Conservation (phyloP, 192 early-diverging fungal species). For the Gigaspora rosea region DNA sequence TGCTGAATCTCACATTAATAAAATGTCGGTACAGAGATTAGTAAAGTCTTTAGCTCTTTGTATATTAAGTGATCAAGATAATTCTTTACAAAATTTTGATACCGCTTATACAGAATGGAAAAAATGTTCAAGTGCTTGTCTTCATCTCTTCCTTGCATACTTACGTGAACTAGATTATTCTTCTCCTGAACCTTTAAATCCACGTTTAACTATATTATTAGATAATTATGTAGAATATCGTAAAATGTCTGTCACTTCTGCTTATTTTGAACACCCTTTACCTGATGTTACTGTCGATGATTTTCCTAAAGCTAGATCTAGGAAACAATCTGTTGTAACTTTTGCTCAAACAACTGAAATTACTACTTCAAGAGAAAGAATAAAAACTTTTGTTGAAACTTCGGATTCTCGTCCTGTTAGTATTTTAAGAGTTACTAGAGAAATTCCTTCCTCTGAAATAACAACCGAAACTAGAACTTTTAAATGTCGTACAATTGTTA, state of each 20-base stretch:
- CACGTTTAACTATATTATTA: conserved; percentile 22
- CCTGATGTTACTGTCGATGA: neutral
- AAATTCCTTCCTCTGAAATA: neutral
- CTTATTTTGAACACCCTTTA: neutral
- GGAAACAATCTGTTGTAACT: neutral
- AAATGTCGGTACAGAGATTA: conserved; percentile 26
- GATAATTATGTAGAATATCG: conserved; percentile 30
- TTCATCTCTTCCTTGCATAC: conserved; percentile 28
- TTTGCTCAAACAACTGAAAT: conserved; percentile 5
- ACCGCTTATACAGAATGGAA: conserved; percentile 19
- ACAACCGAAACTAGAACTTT: conserved; percentile 9
- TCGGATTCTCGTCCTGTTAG: conserved; percentile 4
- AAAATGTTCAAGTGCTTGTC: conserved; percentile 29
- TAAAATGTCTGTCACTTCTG: conserved; percentile 3
- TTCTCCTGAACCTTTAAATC: neutral
- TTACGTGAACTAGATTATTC: conserved; percentile 6
- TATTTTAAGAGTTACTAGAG: conserved; percentile 26
- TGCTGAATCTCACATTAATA: conserved; percentile 20
- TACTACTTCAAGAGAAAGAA: neutral
- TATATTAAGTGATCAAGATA: conserved; percentile 10
- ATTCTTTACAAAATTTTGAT: conserved; percentile 8
- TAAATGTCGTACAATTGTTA: conserved; percentile 19
- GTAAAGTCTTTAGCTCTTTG: conserved; percentile 28
- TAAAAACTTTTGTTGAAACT: neutral
- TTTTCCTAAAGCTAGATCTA: neutral